phyloP scores from a whole-genome alignment of 495 filamentous ascomycete species.

The Hapsidospora chrysogenum region DNA sequence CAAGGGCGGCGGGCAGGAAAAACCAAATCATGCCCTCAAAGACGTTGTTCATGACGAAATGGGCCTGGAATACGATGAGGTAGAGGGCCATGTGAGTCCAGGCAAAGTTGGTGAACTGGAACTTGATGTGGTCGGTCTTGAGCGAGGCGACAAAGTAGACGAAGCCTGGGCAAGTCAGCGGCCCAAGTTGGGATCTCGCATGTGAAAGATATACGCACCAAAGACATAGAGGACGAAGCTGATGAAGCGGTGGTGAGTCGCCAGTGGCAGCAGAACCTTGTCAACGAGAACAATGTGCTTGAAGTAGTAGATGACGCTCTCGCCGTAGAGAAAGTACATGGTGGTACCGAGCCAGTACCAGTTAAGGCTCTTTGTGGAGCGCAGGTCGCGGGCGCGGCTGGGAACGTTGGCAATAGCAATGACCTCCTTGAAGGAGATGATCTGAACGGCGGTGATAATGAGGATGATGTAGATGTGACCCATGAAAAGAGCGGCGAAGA shows the following conservation, averaged over 20 bases:
- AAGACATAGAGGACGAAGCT: slow-evolving; percentile 96
- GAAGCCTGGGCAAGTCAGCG: slow-evolving; percentile 64
- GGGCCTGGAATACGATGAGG: slow-evolving; percentile 92
- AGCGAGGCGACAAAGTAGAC: slow-evolving; percentile 97
- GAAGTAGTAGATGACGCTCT: slow-evolving; percentile 99
- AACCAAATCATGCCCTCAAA: slow-evolving; percentile 99
- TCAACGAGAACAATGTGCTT: slow-evolving; percentile 97
- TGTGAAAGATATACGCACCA: slow-evolving; percentile 36
- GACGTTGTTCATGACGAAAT: slow-evolving; percentile 99
- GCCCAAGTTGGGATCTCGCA: background rate
- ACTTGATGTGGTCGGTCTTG: slow-evolving; percentile 86
- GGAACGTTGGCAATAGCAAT: slow-evolving; percentile 95
- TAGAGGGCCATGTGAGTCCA: slow-evolving; percentile 99
- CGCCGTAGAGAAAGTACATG: slow-evolving; percentile 98
- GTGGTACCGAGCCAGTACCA: slow-evolving; percentile 99
- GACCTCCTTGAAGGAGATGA: slow-evolving; percentile 97
- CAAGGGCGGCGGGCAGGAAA: slow-evolving; percentile 86
- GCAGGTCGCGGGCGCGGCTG: slow-evolving; percentile 74
- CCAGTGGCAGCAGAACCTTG: slow-evolving; percentile 76
- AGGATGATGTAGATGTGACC: slow-evolving; percentile 95
- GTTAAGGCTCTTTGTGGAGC: slow-evolving; percentile 88
- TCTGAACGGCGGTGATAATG: slow-evolving; percentile 82
- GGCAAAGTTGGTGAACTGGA: slow-evolving; percentile 97
- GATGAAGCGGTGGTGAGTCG: slow-evolving; percentile 96
- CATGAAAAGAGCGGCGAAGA: slow-evolving; percentile 81